phyloP scores from a whole-genome alignment of 129 eudicot species.

The carrot (Daucus carota) region DH1_v3.0 NC_030382.2:49176001-49176500 shows the following conservation, averaged over 20 bases:
- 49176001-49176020: not conserved
- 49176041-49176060: not conserved
- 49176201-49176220: too few species aligned
- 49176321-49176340: too few species aligned
- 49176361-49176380: constrained; percentile 4
- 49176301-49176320: not conserved
- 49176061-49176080: not conserved
- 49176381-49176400: not conserved
- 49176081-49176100: not conserved
- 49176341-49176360: constrained; percentile 5
- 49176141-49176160: not conserved
- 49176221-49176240: too few species aligned
- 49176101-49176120: not conserved
- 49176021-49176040: constrained; percentile 1
- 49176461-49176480: constrained; percentile 9
- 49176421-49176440: not conserved
- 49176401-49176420: constrained; percentile 4
- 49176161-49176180: too few species aligned
- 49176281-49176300: not conserved
- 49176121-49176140: not conserved
- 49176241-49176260: too few species aligned
- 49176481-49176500: constrained; percentile 9
- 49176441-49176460: not conserved
- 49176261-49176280: constrained; percentile 6
- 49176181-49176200: too few species aligned